These are phyloP conservation scores for Penicillium sp. DNA, from an alignment of 2,329 filamentous ascomycete species.

Conservation along the genomic window DNA sequence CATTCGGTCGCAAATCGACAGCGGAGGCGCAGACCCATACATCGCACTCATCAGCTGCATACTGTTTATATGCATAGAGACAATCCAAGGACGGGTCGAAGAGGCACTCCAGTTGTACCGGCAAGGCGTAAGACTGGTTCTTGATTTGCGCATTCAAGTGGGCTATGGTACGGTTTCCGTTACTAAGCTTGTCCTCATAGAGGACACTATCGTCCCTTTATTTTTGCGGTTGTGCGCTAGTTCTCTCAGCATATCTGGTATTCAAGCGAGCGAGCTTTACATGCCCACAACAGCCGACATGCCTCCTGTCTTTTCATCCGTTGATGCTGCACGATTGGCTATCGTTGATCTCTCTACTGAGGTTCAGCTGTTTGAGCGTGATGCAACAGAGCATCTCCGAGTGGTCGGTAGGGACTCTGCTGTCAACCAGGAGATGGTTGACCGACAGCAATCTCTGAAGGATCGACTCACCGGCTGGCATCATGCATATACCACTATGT, in stretches of 20 bases:
- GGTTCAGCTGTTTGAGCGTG: constrained; percentile 14
- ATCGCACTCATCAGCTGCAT: constrained; percentile 37
- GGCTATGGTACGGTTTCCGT: constrained; percentile 11
- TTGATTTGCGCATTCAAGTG: constrained; percentile 23
- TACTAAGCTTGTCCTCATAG: constrained; percentile 24
- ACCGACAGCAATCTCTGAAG: constrained; percentile 4
- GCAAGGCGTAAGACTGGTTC: constrained; percentile 31
- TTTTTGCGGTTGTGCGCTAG: constrained; percentile 31
- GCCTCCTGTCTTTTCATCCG: background rate
- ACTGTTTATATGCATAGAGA: constrained; percentile 40
- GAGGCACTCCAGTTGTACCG: constrained; percentile 31
- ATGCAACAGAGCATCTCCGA: constrained; percentile 11
- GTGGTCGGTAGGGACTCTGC: constrained; percentile 1
- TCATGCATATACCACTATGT: constrained; percentile 12
- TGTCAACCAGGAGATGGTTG: constrained; percentile 6
- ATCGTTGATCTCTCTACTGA: constrained; percentile 11
- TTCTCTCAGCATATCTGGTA: constrained; percentile 18
- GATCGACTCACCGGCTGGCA: constrained; percentile 9
- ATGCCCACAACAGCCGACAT: constrained; percentile 8
- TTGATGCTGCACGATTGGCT: constrained; percentile 10
- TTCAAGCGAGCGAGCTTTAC: constrained; percentile 9
- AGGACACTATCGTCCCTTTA: constrained; percentile 33
- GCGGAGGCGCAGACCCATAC: constrained; percentile 27
- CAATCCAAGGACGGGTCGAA: constrained; percentile 27
- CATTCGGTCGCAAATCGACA: constrained; percentile 29